Evolutionary conservation across 495 filamentous ascomycete species (phyloP).

Genomic region (Endocarpon pusillum): DNA sequence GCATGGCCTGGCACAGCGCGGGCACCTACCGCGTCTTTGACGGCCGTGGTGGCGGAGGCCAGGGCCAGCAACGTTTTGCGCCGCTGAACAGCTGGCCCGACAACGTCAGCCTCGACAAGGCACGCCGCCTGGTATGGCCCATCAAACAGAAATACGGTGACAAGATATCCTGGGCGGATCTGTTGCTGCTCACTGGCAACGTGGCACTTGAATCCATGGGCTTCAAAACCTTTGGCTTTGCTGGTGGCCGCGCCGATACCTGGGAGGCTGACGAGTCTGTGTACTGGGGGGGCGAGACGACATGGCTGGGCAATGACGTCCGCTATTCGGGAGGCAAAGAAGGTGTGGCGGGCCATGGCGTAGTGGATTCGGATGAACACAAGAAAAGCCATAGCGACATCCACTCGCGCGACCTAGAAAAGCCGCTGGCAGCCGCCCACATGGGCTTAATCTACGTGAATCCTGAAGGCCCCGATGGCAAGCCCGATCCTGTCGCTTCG

Average conservation of each 20-base stretch:
- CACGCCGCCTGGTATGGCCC: conserved; percentile 58
- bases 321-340: conserved; percentile 37
- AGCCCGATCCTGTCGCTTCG: conserved; percentile 47
- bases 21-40: conserved; percentile 58
- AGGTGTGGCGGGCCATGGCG: conserved; percentile 25
- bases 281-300: conserved; percentile 59
- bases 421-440: conserved; percentile 44
- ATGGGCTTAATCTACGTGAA: conserved; percentile 70
- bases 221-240: conserved; percentile 54
- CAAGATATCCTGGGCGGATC: conserved; percentile 64
- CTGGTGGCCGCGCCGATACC: conserved; percentile 48
- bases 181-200: conserved; percentile 51
- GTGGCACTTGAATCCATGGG: conserved; percentile 62
- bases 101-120: conserved; percentile 61
- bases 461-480: conserved; percentile 55
- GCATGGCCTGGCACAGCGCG: conserved; percentile 63
- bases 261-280: conserved; percentile 57
- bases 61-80: conserved; percentile 57
- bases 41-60: conserved; percentile 52
- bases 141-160: conserved; percentile 69
- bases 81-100: conserved; percentile 70
- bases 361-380: conserved; percentile 28
- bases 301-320: conserved; percentile 51
- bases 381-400: conserved; percentile 31
- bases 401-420: conserved; percentile 41